Percentiles rank a stretch among this genome's conserved stretches.
Evolutionary conservation across 2,329 filamentous ascomycete genomes (phyloP).

Genomic region (Mycogone perniciosa): DNA sequence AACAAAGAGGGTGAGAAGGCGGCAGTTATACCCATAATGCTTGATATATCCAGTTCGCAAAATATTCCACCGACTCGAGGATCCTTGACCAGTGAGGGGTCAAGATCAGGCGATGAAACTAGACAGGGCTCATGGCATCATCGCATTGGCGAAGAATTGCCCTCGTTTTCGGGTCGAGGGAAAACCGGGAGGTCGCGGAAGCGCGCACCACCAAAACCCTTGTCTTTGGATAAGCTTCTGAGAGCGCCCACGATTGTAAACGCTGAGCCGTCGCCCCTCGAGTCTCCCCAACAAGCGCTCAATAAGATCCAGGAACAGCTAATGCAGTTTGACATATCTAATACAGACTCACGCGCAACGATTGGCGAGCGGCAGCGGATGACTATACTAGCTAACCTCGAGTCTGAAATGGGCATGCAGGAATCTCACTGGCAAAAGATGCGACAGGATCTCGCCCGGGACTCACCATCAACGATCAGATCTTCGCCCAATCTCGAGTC

Average conservation of each 20-base stretch:
- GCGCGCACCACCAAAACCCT: slow-evolving; percentile 50
- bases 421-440: slow-evolving; percentile 55
- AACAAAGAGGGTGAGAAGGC: slow-evolving; percentile 20
- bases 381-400: slow-evolving; percentile 51
- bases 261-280: slow-evolving; percentile 45
- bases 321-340: slow-evolving; percentile 39
- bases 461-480: slow-evolving; percentile 44
- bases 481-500: slow-evolving; percentile 21
- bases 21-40: slow-evolving; percentile 36
- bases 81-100: slow-evolving; percentile 3
- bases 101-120: slow-evolving; percentile 12
- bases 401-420: slow-evolving; percentile 55
- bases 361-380: slow-evolving; percentile 38
- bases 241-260: slow-evolving; percentile 40
- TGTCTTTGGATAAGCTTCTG: slow-evolving; percentile 40
- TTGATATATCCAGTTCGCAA: slow-evolving; percentile 29
- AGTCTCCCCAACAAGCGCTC: slow-evolving; percentile 45
- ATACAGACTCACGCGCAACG: slow-evolving; percentile 23
- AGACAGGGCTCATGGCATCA: slow-evolving; percentile 40
- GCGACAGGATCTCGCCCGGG: slow-evolving; percentile 44
- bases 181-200: slow-evolving; percentile 40
- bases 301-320: slow-evolving; percentile 47
- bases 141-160: slow-evolving; percentile 52
- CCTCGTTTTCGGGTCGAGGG: slow-evolving; percentile 51
- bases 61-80: slow-evolving; percentile 1